These are phyloP conservation scores for Aspergillus bertholletiae DNA, from an alignment of 495 filamentous ascomycete species.

Conservation along the genomic window DNA sequence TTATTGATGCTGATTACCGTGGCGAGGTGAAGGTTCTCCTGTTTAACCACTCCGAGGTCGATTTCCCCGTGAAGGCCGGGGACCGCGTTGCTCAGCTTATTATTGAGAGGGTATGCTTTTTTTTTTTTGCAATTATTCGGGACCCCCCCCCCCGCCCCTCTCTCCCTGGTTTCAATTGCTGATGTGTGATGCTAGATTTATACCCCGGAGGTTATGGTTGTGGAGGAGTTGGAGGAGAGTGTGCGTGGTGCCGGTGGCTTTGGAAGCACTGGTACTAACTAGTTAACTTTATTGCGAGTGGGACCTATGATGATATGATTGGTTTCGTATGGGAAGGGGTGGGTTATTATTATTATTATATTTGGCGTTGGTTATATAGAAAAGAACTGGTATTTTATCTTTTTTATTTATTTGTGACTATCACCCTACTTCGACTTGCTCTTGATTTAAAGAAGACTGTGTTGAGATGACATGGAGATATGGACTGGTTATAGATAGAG, in stretches of 20 bases:
- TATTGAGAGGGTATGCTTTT: slow-evolving; percentile 63
- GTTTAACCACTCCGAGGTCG: slow-evolving; percentile 83
- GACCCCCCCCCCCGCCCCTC: background rate
- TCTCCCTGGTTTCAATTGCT: background rate
- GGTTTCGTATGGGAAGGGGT: background rate
- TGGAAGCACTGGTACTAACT: slow-evolving; percentile 72
- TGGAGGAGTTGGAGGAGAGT: slow-evolving; percentile 84
- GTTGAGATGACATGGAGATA: no score
- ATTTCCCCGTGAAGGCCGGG: slow-evolving; percentile 79
- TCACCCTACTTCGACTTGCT: no score
- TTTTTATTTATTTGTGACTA: background rate
- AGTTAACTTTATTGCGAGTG: background rate
- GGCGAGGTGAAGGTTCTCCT: slow-evolving; percentile 90
- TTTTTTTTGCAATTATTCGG: background rate
- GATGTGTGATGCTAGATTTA: slow-evolving; percentile 59
- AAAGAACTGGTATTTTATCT: background rate
- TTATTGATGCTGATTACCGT: slow-evolving; percentile 96
- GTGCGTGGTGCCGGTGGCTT: slow-evolving; percentile 89
- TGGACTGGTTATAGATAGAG: background rate
- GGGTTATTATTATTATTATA: background rate
- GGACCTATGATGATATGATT: background rate
- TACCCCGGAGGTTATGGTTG: slow-evolving; percentile 85
- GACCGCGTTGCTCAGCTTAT: slow-evolving; percentile 93
- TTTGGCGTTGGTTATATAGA: slow-evolving; percentile 6
- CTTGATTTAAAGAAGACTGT: no score